Evolutionary conservation across 2,329 filamentous ascomycete species (phyloP), one percentile per base, ranked within the genome.

Genomic region (Trichoderma brevicompactum): DNA sequence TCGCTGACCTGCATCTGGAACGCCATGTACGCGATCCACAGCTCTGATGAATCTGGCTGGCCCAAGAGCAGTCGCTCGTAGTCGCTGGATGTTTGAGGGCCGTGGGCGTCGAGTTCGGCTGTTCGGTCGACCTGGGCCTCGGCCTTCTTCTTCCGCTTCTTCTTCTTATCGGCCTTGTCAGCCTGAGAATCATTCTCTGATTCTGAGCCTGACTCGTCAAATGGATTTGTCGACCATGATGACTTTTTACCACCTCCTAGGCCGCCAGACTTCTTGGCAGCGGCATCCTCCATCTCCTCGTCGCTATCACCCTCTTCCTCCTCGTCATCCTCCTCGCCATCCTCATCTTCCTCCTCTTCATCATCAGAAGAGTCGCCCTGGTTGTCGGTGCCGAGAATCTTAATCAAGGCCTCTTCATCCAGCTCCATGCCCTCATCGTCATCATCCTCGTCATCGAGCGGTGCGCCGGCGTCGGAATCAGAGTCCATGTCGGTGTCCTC

Each of bases 21-120:
- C n/a, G 94, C 93, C 92, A 99, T 98, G 80, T 99, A 99, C 70
- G 92, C 87, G 63, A 97, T 92, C 95, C 95, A 99, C 34, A 98
- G 85, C 68, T 90, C 83, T 0, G 94, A 96, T n/a, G 92, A 94
- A 79, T 98, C 93, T 2, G 95, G 93, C 75, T 96, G 91, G 64
- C 93, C 92, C 23, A 99, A 87, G 48, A 99, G 86, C 28, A 97
- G 88, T 70, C 95, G 90, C 79, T 99, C 96, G 76, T 93, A 99
- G 78, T 99, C 96, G 68, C 91, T 92, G 15, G 92, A 86, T 1
- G 92, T 94, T 75, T 96, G 93, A 2, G 95, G 95, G 0, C 94
- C 94, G 71, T 94, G 87, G 53, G 86, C 88, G 75, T 97, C 93
- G 10, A 99, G 86, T 71, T 97, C 92, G n/a, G 91, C 95, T 5